phyloP scores from a whole-genome alignment of 371 early-diverging fungal species.

The Conidiobolus coronatus region DNA sequence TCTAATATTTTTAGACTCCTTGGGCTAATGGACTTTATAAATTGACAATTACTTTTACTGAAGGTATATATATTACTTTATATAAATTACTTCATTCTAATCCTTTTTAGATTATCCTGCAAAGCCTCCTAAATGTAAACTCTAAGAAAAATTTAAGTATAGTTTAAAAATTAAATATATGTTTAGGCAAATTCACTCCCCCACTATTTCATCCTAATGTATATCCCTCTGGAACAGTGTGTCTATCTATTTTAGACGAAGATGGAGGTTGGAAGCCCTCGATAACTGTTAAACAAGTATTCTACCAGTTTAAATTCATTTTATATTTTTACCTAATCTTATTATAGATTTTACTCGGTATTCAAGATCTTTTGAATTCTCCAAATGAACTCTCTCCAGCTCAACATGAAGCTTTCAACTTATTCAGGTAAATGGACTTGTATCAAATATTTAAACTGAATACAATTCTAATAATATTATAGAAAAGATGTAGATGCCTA shows the following conservation, averaged over 20 bases:
- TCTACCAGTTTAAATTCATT: no score
- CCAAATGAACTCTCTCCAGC: slow-evolving; percentile 95
- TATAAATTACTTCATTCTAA: neutral
- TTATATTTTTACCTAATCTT: neutral
- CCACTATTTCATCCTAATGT: slow-evolving; percentile 98
- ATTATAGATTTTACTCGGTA: slow-evolving; percentile 51
- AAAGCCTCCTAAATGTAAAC: slow-evolving; percentile 64
- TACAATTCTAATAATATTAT: neutral
- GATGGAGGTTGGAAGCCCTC: slow-evolving; percentile 96
- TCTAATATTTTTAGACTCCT: slow-evolving; percentile 30
- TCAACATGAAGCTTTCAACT: slow-evolving; percentile 74
- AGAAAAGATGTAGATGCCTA: slow-evolving; percentile 42
- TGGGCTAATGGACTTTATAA: slow-evolving; percentile 96
- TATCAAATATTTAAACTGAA: neutral
- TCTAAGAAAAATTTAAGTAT: neutral
- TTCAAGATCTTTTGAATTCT: slow-evolving; percentile 87
- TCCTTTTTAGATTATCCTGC: slow-evolving; percentile 38
- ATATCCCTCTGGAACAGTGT: slow-evolving; percentile 96
- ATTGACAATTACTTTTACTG: slow-evolving; percentile 70
- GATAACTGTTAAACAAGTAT: slow-evolving; percentile 93
- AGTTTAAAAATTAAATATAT: neutral
- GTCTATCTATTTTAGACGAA: slow-evolving; percentile 93
- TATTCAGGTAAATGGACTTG: slow-evolving; percentile 37
- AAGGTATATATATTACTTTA: slow-evolving; percentile 22
- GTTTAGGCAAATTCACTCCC: slow-evolving; percentile 52